phyloP scores from a whole-genome alignment of 768 basidiomycete species.

The Mycena crocata region DNA sequence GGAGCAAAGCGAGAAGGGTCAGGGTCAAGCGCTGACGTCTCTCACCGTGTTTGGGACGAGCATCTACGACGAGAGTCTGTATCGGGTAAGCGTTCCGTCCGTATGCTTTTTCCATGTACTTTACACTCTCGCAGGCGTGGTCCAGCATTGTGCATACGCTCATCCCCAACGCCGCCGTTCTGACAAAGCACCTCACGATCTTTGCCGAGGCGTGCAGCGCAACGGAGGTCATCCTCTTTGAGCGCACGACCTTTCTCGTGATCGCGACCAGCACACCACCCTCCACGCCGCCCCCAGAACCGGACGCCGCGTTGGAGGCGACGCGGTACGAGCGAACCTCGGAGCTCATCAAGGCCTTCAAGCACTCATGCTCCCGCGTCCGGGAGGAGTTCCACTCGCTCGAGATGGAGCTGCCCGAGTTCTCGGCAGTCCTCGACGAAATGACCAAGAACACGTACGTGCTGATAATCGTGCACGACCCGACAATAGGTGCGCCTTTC shows the following conservation, averaged over 20 bases:
- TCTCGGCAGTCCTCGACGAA: constrained; percentile 91
- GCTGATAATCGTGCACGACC: constrained; percentile 89
- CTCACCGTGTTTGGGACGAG: constrained; percentile 91
- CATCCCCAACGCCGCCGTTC: constrained; percentile 93
- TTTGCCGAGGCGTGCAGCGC: constrained; percentile 91
- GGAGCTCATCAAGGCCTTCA: constrained; percentile 96
- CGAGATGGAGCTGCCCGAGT: constrained; percentile 87
- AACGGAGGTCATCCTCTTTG: constrained; percentile 95
- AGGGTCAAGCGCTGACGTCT: constrained; percentile 28
- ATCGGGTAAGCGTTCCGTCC: constrained; percentile 70
- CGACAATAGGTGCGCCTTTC: constrained; percentile 78
- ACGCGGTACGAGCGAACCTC: constrained; percentile 89
- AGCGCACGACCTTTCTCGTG: constrained; percentile 97
- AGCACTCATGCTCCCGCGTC: constrained; percentile 88
- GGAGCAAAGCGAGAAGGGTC: constrained; percentile 68
- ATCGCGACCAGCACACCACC: constrained; percentile 82
- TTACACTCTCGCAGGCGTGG: constrained; percentile 79
- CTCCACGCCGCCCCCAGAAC: constrained; percentile 46
- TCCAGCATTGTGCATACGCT: constrained; percentile 96
- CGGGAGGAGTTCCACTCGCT: constrained; percentile 88
- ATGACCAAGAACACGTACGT: constrained; percentile 95
- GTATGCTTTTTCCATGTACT: constrained; percentile 5
- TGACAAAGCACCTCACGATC: constrained; percentile 87
- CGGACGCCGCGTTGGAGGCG: constrained; percentile 63
- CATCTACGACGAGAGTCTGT: constrained; percentile 97